Base-by-base conservation (phyloP, 306 rosid species). In the Cicer bijugum region DNA sequence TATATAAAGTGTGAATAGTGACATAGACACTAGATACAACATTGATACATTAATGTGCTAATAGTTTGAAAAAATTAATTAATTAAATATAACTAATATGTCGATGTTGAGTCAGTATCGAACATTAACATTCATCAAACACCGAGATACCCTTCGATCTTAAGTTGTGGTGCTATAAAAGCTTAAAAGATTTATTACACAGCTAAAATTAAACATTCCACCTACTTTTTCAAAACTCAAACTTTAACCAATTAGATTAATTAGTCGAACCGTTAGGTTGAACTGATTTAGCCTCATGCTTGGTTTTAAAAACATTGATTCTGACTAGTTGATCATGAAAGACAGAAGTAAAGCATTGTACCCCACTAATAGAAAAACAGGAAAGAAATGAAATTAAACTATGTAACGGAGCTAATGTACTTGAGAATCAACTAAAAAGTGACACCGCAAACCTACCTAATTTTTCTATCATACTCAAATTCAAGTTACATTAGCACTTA, bases 391-490 rank as follows among this genome's bases (percentile, higher is more conserved):
- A 8, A 11, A 42, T 17, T 33, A 40, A 35, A 57, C n/a, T 4
- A n/a, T 3, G 38, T 39, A 39, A 17, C 20, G 14, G 9, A 16
- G 11, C 37, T 58, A 15, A 42, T 43, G 38, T 3, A 69, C 55
- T 12, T 35, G 23, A 28, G 35, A 28, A 28, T 14, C 45, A 7
- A 37, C 20, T 46, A 20, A 12, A 46, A 23, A 33, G 52, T 68
- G 44, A 28, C 70, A 58, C 45, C 12, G 10, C 15, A 69, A 46
- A 5, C 57, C 51, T 17, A 19, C 42, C 61, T 76, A 17, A 62
- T 5, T 17, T 50, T 55, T 67, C 5, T 44, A 16, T 11, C 40
- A 28, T 8, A 55, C 23, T 55, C 20, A 66, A 53, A 14, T 23
- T 48, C 62, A 42, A 42, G 60, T 58, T 12, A 67, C 23, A 14